Percentiles rank a stretch among this genome's conserved stretches.
phyloP scores from a whole-genome alignment of 2,329 filamentous ascomycete genomes.

The Pseudocercospora pini-densiflorae region DNA sequence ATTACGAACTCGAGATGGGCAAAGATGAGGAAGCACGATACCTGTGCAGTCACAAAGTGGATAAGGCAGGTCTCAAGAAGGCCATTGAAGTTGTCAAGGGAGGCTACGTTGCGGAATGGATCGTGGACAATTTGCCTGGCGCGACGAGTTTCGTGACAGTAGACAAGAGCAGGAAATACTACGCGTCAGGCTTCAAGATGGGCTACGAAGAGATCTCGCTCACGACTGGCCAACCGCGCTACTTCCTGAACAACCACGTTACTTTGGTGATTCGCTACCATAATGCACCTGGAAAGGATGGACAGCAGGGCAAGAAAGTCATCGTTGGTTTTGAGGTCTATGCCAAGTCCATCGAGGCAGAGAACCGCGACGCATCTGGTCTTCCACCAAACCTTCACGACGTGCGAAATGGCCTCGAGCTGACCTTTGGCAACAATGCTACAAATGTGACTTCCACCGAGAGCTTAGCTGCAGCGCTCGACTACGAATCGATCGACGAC shows the following conservation, averaged over 20 bases:
- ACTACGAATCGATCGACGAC: constrained; percentile 57
- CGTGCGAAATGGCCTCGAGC: constrained; percentile 67
- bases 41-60: constrained; percentile 72
- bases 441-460: constrained; percentile 55
- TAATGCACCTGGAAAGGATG: constrained; percentile 69
- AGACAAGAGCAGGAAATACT: constrained; percentile 84
- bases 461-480: constrained; percentile 58
- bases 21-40: constrained; percentile 73
- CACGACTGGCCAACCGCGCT: constrained; percentile 63
- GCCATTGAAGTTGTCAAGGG: constrained; percentile 74
- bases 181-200: constrained; percentile 86
- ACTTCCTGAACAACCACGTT: constrained; percentile 86
- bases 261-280: constrained; percentile 83
- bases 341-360: constrained; percentile 75
- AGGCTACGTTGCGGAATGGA: constrained; percentile 90
- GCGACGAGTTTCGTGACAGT: constrained; percentile 87
- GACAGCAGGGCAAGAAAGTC: constrained; percentile 73
- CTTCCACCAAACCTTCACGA: constrained; percentile 71
- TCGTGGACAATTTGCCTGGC: constrained; percentile 87
- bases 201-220: constrained; percentile 73
- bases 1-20: constrained; percentile 79
- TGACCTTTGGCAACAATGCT: constrained; percentile 68
- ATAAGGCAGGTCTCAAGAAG: constrained; percentile 66
- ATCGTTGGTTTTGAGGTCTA: constrained; percentile 91
- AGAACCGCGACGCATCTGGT: constrained; percentile 64